Conservation (phyloP, 78 protist genomes). For the Dictyostelium citrinum region DNA sequence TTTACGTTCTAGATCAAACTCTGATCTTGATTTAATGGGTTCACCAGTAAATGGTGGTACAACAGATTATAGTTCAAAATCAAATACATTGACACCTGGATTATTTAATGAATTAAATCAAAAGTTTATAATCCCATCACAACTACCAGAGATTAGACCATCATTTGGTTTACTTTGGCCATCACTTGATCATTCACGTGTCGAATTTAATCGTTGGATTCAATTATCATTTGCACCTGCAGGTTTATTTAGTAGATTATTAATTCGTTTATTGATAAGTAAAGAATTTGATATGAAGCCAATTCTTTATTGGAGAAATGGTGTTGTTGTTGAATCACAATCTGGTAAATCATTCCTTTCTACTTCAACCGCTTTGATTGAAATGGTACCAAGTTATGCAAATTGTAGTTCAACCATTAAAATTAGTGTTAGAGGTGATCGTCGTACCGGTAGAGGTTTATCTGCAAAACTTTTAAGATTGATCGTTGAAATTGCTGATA, state of each 20-base stretch:
- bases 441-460: constrained; percentile 33
- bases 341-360: neutral
- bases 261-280: constrained; percentile 20
- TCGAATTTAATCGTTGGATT: constrained; percentile 77
- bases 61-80: neutral
- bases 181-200: constrained; percentile 32
- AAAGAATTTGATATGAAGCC: constrained; percentile 64
- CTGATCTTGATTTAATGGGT: neutral
- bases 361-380: constrained; percentile 24
- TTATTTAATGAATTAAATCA: constrained; percentile 3
- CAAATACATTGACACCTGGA: neutral
- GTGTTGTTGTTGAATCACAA: constrained; percentile 30
- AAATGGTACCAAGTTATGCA: constrained; percentile 2
- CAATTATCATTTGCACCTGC: constrained; percentile 49
- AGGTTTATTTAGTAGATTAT: constrained; percentile 64
- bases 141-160: constrained; percentile 55
- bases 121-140: constrained; percentile 61
- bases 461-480: constrained; percentile 56
- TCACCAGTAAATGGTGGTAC: neutral
- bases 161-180: constrained; percentile 61
- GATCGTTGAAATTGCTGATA: constrained; percentile 61
- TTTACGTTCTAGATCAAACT: constrained; percentile 24
- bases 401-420: constrained; percentile 15
- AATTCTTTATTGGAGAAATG: constrained; percentile 67
- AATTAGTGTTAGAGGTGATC: constrained; percentile 40